phyloP scores from a whole-genome alignment of 257 asterid species.

The Scutellaria minor region DNA sequence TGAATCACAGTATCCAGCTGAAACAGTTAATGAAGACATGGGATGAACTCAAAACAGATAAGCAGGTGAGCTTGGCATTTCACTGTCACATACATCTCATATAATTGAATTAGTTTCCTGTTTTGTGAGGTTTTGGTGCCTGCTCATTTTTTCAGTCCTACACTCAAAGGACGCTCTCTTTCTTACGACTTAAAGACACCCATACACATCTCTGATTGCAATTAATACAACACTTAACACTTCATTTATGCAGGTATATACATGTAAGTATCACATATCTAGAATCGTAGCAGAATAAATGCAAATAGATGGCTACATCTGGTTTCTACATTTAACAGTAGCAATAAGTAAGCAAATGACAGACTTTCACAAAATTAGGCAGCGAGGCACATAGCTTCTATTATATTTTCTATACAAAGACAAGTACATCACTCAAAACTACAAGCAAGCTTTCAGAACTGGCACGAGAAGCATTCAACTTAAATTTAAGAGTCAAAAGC shows the following conservation, averaged over 20 bases:
- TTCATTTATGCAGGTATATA: neutral
- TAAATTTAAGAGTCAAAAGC: neutral
- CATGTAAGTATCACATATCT: neutral
- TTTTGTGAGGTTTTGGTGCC: neutral
- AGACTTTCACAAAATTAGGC: neutral
- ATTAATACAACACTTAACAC: neutral
- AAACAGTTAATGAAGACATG: neutral
- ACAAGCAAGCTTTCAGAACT: slow-evolving; percentile 22
- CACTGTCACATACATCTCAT: neutral
- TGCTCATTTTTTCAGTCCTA: neutral
- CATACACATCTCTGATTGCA: neutral
- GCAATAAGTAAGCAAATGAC: neutral
- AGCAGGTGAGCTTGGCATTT: neutral
- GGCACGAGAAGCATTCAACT: slow-evolving; percentile 31
- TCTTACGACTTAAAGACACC: too few relatives aligned
- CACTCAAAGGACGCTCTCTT: neutral
- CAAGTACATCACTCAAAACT: slow-evolving; percentile 1
- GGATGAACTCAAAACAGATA: too few relatives aligned
- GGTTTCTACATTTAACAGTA: neutral
- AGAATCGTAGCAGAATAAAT: neutral
- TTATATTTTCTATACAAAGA: slow-evolving; percentile 12
- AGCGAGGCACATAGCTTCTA: slow-evolving; percentile 10
- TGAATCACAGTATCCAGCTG: neutral
- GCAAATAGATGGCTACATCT: neutral
- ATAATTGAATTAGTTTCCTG: neutral